Conservation (phyloP, 164 flowering plant genomes). For the Chloranthus sessilifolius region DNA sequence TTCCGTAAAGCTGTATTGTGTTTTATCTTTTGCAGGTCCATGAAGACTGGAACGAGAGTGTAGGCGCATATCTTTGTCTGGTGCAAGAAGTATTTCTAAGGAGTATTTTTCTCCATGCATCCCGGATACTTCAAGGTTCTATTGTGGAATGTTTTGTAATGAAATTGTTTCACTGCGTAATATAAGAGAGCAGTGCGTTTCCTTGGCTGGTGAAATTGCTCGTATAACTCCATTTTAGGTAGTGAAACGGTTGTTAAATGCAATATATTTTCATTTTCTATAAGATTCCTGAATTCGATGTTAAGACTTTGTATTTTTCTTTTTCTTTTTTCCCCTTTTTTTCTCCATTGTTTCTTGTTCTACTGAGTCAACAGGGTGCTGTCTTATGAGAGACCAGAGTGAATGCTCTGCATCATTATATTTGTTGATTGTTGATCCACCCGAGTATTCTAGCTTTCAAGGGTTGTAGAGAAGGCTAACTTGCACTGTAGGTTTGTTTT, state of each 20-base stretch:
- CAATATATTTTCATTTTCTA: conserved; percentile 7
- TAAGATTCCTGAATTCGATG: conserved; percentile 6
- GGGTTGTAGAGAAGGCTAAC: conserved; percentile 17
- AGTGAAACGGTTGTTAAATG: conserved; percentile 9
- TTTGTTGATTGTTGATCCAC: conserved; percentile 6
- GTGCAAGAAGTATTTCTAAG: conserved; percentile 26
- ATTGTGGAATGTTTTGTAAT: conserved; percentile 38
- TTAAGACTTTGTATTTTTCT: conserved; percentile 1
- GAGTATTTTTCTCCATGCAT: conserved; percentile 20
- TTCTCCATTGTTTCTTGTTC: not conserved
- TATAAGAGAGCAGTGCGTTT: conserved; percentile 31
- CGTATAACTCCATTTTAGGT: conserved; percentile 16
- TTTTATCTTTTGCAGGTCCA: conserved; percentile 51
- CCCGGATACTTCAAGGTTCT: conserved; percentile 13
- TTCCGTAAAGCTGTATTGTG: conserved; percentile 22
- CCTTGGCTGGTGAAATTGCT: conserved; percentile 12
- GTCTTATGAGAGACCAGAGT: conserved; percentile 7
- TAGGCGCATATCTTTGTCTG: conserved; percentile 16
- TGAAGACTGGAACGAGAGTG: conserved; percentile 21
- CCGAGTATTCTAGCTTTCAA: conserved; percentile 4
- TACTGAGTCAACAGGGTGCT: conserved; percentile 15
- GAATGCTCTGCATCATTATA: conserved; percentile 5
- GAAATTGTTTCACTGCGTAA: conserved; percentile 34
- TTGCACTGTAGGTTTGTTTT: conserved; percentile 16
- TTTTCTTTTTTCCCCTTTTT: conserved; percentile 1